Conservation (phyloP, 2,329 filamentous ascomycete species). For the Apiospora marii region DNA sequence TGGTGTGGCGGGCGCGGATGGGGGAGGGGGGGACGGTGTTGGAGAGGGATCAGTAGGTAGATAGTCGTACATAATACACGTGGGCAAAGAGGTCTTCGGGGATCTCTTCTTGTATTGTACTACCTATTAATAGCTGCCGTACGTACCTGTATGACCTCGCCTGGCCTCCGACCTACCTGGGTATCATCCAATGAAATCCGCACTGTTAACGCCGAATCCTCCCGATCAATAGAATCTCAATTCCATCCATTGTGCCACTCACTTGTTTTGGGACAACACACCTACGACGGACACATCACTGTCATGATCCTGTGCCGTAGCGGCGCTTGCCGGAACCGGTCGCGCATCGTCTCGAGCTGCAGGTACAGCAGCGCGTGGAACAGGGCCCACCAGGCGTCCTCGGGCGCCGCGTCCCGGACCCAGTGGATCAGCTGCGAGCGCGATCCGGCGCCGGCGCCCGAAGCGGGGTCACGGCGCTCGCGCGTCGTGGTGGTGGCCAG, state of each 20-base stretch:
- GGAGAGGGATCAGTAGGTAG: background rate
- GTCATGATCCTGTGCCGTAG: background rate
- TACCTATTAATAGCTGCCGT: too few relatives aligned
- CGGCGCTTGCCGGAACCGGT: background rate
- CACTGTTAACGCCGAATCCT: too few relatives aligned
- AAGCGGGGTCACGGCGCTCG: background rate
- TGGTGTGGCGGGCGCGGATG: background rate
- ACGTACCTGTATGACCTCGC: too few relatives aligned
- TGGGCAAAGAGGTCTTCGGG: too few relatives aligned
- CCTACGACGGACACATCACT: background rate
- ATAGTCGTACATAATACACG: too few relatives aligned
- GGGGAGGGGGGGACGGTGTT: background rate
- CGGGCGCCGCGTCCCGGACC: background rate
- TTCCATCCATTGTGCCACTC: background rate
- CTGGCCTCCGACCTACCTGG: background rate
- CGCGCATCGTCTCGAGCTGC: conserved; percentile 11
- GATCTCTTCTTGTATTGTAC: too few relatives aligned
- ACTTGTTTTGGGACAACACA: background rate
- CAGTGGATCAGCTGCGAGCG: background rate
- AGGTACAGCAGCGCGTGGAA: conserved; percentile 19
- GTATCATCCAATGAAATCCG: background rate
- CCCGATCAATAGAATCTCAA: background rate
- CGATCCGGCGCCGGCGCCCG: too few relatives aligned
- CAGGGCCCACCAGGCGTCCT: conserved; percentile 19
- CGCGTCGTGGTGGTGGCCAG: background rate